Conservation (phyloP, 768 basidiomycete species). For the Exsudoporus frostii region DNA sequence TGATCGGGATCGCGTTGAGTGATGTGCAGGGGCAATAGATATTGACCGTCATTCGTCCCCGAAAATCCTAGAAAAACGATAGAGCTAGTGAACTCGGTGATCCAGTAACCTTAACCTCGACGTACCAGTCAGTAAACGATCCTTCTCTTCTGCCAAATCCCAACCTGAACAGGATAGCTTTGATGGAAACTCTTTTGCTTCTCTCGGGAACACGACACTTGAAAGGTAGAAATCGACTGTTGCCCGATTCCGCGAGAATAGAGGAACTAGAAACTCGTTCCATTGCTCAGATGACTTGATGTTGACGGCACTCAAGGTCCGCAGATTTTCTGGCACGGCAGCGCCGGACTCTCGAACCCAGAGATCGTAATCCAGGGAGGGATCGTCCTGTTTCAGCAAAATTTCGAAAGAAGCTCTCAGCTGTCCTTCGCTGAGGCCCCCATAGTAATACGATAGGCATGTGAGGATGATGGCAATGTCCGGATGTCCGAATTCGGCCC, state of each 20-base stretch:
- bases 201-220: constrained; percentile 36
- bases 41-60: constrained; percentile 39
- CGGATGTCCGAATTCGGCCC: constrained; percentile 41
- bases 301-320: constrained; percentile 21
- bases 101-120: background rate
- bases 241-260: constrained; percentile 27
- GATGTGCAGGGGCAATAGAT: constrained; percentile 36
- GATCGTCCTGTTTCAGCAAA: constrained; percentile 30
- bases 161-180: constrained; percentile 36
- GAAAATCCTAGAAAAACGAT: constrained; percentile 30
- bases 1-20: constrained; percentile 27
- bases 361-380: constrained; percentile 28
- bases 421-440: constrained; percentile 31
- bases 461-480: constrained; percentile 36
- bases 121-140: constrained; percentile 15
- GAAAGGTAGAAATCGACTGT: constrained; percentile 38
- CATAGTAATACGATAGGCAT: constrained; percentile 37
- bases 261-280: constrained; percentile 21
- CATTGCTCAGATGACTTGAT: constrained; percentile 29
- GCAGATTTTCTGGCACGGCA: constrained; percentile 20
- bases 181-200: constrained; percentile 34
- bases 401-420: constrained; percentile 29
- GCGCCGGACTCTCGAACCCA: constrained; percentile 25
- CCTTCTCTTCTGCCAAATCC: constrained; percentile 34
- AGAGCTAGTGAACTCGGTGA: background rate